These are phyloP conservation scores for Populus deltoides DNA, from an alignment of 345 rosid species.

Conservation along the genomic window DNA sequence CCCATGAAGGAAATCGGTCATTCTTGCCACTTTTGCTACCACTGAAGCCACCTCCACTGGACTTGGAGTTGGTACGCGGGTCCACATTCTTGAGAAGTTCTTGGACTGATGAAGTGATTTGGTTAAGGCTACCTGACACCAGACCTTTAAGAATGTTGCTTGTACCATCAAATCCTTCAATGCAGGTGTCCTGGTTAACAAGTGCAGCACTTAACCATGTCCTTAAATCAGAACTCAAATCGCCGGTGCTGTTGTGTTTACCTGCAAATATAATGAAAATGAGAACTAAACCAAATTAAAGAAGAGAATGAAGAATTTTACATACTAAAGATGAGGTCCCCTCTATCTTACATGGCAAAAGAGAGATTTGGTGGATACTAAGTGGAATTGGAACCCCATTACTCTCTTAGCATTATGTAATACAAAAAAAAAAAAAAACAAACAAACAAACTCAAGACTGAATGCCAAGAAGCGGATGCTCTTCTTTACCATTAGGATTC, in stretches of 20 bases:
- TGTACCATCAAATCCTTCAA: slow-evolving; percentile 29
- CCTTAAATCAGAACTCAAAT: slow-evolving; percentile 21
- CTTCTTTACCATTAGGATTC: slow-evolving; percentile 41
- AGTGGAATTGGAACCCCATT: not conserved
- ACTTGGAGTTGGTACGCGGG: slow-evolving; percentile 26
- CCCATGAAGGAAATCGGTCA: slow-evolving; percentile 55
- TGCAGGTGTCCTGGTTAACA: slow-evolving; percentile 32
- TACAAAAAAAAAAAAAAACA: not conserved
- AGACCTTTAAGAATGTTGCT: slow-evolving; percentile 18
- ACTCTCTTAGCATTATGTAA: not conserved
- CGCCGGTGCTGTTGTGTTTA: slow-evolving; percentile 28
- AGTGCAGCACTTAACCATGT: slow-evolving; percentile 40
- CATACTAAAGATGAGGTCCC: slow-evolving; percentile 8
- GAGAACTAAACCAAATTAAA: not conserved
- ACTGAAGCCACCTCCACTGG: not conserved
- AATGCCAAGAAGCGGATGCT: not conserved
- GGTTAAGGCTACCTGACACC: slow-evolving; percentile 51
- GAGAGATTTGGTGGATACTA: not conserved
- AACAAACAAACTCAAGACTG: too few species aligned
- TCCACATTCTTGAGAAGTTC: slow-evolving; percentile 55
- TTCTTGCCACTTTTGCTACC: slow-evolving; percentile 1
- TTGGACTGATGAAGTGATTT: slow-evolving; percentile 43
- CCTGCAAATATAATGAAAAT: not conserved
- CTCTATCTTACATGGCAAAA: not conserved
- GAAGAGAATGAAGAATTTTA: not conserved